Conservation (phyloP, 805 yeast species). For the Saitoella complicata region DNA sequence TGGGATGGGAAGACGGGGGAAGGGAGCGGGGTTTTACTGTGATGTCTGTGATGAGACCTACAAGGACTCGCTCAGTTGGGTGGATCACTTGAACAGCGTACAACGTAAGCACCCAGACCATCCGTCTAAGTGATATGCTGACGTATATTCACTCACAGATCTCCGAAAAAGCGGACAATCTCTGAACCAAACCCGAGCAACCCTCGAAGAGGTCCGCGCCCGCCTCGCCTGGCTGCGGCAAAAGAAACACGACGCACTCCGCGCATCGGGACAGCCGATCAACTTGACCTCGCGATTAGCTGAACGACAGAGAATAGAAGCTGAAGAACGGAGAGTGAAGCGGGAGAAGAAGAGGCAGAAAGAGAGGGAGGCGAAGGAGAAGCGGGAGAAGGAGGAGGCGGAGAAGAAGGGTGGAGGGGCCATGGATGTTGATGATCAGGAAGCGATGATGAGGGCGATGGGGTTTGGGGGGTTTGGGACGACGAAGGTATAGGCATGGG, state of each 20-base stretch:
- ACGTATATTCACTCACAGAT: slow-evolving; percentile 6
- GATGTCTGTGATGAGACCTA: slow-evolving; percentile 63
- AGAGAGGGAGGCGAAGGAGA: slow-evolving; percentile 12
- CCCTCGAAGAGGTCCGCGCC: slow-evolving; percentile 32
- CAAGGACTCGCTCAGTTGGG: slow-evolving; percentile 64
- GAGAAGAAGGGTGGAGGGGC: slow-evolving; percentile 4
- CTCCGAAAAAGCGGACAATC: slow-evolving; percentile 21
- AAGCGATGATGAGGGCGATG: slow-evolving; percentile 29
- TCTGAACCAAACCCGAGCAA: slow-evolving; percentile 27
- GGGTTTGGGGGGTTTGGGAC: slow-evolving; percentile 44
- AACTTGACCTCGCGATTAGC: slow-evolving; percentile 24
- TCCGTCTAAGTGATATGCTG: too few species aligned
- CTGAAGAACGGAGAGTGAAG: slow-evolving; percentile 22
- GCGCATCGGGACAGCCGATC: slow-evolving; percentile 20
- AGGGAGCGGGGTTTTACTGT: slow-evolving; percentile 73
- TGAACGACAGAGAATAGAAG: slow-evolving; percentile 24
- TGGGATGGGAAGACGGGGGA: slow-evolving; percentile 28
- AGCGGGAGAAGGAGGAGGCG: slow-evolving; percentile 2
- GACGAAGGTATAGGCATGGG: slow-evolving; percentile 23
- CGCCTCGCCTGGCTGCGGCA: slow-evolving; percentile 24
- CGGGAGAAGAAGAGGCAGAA: slow-evolving; percentile 9
- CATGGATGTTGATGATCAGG: slow-evolving; percentile 10
- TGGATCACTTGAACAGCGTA: slow-evolving; percentile 70
- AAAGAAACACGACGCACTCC: slow-evolving; percentile 15
- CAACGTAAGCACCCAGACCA: slow-evolving; percentile 27